Conservation (phyloP, 768 basidiomycete genomes). For the Russula olivacea region DNA sequence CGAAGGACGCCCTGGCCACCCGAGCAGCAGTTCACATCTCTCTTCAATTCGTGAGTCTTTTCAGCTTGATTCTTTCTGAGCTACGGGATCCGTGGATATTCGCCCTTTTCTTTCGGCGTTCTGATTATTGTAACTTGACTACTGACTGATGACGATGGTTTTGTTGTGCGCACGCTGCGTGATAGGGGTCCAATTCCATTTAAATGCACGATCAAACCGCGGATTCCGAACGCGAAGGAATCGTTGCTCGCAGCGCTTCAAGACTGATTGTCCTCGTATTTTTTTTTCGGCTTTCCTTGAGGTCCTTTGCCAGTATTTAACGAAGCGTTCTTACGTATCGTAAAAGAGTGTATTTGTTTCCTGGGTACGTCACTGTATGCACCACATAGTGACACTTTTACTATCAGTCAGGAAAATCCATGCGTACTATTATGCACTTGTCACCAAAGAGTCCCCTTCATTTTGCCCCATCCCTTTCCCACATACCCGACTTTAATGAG, state of each 20-base stretch:
- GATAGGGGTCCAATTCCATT: conserved; percentile 15
- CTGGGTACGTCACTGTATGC: neutral
- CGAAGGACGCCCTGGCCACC: neutral
- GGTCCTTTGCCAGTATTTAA: neutral
- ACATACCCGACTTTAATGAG: no score
- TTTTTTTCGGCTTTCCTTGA: neutral
- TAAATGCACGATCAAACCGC: conserved; percentile 12
- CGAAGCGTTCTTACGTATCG: neutral
- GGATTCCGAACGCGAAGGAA: conserved; percentile 1
- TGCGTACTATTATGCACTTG: no score
- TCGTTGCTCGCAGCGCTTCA: neutral
- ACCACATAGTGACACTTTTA: no score
- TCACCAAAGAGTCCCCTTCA: no score
- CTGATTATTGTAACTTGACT: neutral
- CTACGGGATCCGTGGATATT: neutral
- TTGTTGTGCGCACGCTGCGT: neutral
- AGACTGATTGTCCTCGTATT: neutral
- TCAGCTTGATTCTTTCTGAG: neutral
- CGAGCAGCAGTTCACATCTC: neutral
- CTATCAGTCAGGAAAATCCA: no score
- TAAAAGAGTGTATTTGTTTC: neutral
- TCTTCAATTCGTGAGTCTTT: conserved; percentile 7
- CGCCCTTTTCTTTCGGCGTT: neutral
- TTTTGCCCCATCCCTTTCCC: no score
- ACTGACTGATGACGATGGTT: neutral